Evolutionary conservation across 805 yeast genomes (phyloP).

Genomic region (Metschnikowia orientalis): DNA sequence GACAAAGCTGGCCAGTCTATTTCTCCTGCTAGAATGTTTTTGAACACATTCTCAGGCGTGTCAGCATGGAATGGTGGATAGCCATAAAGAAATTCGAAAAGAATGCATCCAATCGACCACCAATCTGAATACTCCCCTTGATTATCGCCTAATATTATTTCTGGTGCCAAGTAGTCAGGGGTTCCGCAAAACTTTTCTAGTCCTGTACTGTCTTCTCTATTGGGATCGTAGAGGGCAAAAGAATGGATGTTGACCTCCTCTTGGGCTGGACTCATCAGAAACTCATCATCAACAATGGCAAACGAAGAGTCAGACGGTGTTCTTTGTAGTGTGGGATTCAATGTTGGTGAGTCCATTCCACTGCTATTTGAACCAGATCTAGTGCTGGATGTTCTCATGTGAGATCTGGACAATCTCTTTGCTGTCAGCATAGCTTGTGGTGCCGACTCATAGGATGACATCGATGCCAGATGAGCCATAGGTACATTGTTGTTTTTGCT

Average conservation of each 20-base stretch:
- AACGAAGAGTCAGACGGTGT: constrained; percentile 57
- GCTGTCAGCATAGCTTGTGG: constrained; percentile 9
- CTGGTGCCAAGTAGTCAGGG: constrained; percentile 97
- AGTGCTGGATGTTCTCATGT: constrained; percentile 14
- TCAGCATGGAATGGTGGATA: constrained; percentile 91
- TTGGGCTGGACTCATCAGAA: constrained; percentile 28
- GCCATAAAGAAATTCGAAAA: constrained; percentile 89
- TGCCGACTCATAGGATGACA: constrained; percentile 12
- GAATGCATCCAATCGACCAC: constrained; percentile 98
- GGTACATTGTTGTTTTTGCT: no score
- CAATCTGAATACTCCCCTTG: constrained; percentile 90
- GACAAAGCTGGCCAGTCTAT: constrained; percentile 82
- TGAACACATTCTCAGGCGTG: constrained; percentile 76
- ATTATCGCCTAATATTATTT: constrained; percentile 78
- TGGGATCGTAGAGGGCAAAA: constrained; percentile 74
- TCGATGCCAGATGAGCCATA: constrained; percentile 13
- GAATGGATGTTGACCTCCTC: constrained; percentile 22
- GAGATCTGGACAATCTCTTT: constrained; percentile 17
- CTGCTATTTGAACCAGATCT: constrained; percentile 37
- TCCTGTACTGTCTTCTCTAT: constrained; percentile 35
- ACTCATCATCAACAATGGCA: constrained; percentile 46
- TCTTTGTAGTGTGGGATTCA: constrained; percentile 45
- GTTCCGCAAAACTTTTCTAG: constrained; percentile 84
- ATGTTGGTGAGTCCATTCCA: constrained; percentile 44
- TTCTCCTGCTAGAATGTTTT: constrained; percentile 65